A percentile compares a stretch with the other conserved stretches of the same genome.
These are phyloP conservation scores for Aspergillus sparsus DNA, from an alignment of 495 filamentous ascomycete genomes.

Conservation along the genomic window DNA sequence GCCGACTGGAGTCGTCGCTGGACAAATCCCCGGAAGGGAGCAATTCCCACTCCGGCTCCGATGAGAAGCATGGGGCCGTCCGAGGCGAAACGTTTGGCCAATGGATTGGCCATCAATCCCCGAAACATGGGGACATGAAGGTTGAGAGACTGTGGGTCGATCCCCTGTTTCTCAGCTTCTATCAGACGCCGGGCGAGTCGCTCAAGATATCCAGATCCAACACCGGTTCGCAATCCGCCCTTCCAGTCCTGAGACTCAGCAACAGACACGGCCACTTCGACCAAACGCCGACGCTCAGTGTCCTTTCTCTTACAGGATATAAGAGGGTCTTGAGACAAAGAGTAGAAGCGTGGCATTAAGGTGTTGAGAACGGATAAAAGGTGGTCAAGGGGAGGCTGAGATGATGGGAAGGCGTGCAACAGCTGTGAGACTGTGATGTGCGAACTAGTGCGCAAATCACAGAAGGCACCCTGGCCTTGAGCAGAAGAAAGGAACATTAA, in stretches of 20 bases:
- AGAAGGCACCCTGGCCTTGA: constrained; percentile 93
- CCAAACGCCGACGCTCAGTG: constrained; percentile 72
- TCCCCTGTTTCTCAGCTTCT: constrained; percentile 59
- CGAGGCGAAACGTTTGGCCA: constrained; percentile 82
- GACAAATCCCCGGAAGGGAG: constrained; percentile 96
- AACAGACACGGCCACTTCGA: constrained; percentile 93
- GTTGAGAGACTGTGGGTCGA: constrained; percentile 52
- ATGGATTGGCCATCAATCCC: constrained; percentile 95
- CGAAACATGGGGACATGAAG: constrained; percentile 94
- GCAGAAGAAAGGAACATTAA: constrained; percentile 80
- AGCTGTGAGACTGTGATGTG: constrained; percentile 83
- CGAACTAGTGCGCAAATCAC: constrained; percentile 88
- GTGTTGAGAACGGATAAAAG: constrained; percentile 79
- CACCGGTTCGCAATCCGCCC: constrained; percentile 63
- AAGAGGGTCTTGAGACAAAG: constrained; percentile 92
- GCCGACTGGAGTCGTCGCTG: constrained; percentile 91
- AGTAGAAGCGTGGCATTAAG: constrained; percentile 97
- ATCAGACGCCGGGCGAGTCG: constrained; percentile 70
- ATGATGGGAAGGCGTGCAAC: constrained; percentile 87
- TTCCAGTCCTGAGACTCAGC: constrained; percentile 86
- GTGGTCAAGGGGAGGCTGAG: constrained; percentile 78
- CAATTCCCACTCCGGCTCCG: constrained; percentile 94
- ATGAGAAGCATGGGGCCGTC: constrained; percentile 98
- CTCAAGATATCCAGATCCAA: constrained; percentile 85
- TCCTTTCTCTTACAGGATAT: constrained; percentile 70